Evolutionary conservation across 2,329 filamentous ascomycete species (phyloP), one percentile per base, ranked within the genome.

Genomic region (Xylariaceae sp.): DNA sequence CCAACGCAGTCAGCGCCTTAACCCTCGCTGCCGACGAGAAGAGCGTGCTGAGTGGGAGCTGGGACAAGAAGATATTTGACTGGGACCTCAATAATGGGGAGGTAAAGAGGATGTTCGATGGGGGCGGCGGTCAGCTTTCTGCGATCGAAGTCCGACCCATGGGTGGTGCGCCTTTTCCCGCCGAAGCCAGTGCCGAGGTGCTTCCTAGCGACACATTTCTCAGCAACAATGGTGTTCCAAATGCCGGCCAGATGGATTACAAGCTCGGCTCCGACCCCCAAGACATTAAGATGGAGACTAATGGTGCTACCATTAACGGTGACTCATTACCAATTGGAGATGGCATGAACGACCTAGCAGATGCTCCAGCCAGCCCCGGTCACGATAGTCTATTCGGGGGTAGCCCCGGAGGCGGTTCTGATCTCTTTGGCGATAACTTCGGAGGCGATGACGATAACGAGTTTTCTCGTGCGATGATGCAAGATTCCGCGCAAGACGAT

Each of bases 21-120:
- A 86, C 83, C 10, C 74, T 99, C 12, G 84, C 89, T 0, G 83
- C 88, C 5, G 92, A 97, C 60, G 94, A 99, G 73, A 86, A 81
- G 63, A 92, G 87, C 38, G 82, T 97, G 4, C 71, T 99, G 9
- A 97, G 91, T 33, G 94, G 94, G 3, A 93, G 91, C 67, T 99
- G 94, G 94, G 94, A 99, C 70, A 97, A 96, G 73, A 88, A 83
- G 16, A 86, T 97, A 1, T 82, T 91, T 48, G 92, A 97, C 67
- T 99, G 94, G 94, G 94, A 97, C 68, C 71, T 99, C 22, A 90
- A 97, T 63, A 94, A 84, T 1, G 94, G 94, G 0, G 79, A 88
- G 62, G 78, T 88, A 6, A 86, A 84, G 58, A 82, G 92, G 11
- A 80, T 81, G 5, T 99, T 94, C 64, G 84, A 87, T 43, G 87